Base-by-base conservation (phyloP, 176 grass and related monocot species). In the Avena eriantha region DNA sequence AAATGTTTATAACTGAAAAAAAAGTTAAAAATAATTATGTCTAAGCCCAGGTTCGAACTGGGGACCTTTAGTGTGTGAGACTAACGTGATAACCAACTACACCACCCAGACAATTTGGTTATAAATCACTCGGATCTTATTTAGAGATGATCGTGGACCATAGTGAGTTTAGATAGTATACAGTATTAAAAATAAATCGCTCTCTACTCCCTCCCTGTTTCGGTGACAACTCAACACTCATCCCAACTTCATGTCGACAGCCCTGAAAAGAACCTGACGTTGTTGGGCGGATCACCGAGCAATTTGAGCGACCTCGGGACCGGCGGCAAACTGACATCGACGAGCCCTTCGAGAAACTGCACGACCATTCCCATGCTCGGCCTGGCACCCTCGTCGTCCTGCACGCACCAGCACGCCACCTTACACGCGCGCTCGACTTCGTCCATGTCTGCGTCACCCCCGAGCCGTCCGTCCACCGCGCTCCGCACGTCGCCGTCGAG, bases 41-140 rank as follows among this genome's bases (percentile, higher is more conserved):
- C 85, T 91, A 81, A 91, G 82, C 90, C 87, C 87, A 89, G 90
- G 87, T 83, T 92, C 90, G 90, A 95, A 88, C 87, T 91, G 87
- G 90, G 90, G 90, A 90, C 90, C 91, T 93, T 88, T 89, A 95
- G 88, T 93, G 89, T 95, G 89, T 95, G 91, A 95, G 93, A 95
- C 90, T 95, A 93, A 90, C 89, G 91, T 97, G 91, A 95, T 93
- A 90, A 95, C 93, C 91, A 93, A 95, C 91, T 95, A 93, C 89
- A 97, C 92, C 89, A 97, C 82, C 69, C 69, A 74, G 82, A 84
- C 81, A 2, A 2, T 2, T 29, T 29, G 0, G 0, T 29, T 29
- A 29, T 29, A 0, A 29, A 1, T 29, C 2, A 29, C 29, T 1
- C 29, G 2, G 29, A 29, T 1, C 29, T 1, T 29, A 2, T 29